Evolutionary conservation across 2,329 filamentous ascomycete species (phyloP).

Genomic region (Xylaria sp.): DNA sequence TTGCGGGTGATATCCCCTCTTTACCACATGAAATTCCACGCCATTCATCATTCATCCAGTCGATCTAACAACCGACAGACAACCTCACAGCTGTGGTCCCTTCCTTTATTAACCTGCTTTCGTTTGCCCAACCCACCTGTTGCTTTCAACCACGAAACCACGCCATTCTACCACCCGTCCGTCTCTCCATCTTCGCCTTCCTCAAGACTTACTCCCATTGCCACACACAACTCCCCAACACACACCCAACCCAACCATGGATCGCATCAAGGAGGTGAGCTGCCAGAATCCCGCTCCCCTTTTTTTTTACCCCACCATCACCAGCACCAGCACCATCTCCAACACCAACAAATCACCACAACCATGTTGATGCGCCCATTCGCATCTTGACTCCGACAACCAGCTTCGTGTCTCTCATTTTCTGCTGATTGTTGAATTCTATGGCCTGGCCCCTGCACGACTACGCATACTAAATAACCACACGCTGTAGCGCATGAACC

Average conservation of each 20-base stretch:
- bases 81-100: conserved; percentile 40
- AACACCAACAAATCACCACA: conserved; percentile 36
- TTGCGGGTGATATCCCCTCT: conserved; percentile 42
- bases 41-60: conserved; percentile 45
- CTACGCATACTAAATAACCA: conserved; percentile 22
- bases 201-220: conserved; percentile 48
- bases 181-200: conserved; percentile 15
- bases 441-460: conserved; percentile 7
- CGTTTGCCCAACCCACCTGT: conserved; percentile 28
- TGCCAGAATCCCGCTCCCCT: conserved; percentile 44
- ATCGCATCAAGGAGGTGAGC: conserved; percentile 89
- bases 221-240: conserved; percentile 38
- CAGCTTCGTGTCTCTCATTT: background rate
- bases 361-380: conserved; percentile 10
- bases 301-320: conserved; percentile 49
- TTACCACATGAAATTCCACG: conserved; percentile 48
- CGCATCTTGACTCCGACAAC: background rate
- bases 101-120: conserved; percentile 45
- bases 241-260: conserved; percentile 65
- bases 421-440: background rate
- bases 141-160: conserved; percentile 29
- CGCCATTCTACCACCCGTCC: conserved; percentile 36
- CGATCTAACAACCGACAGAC: conserved; percentile 44
- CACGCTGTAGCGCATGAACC: conserved; percentile 84
- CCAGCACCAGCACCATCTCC: conserved; percentile 46